A percentile compares a stretch with the other conserved stretches of the same genome.
These are phyloP conservation scores for Pichia inconspicua DNA, from an alignment of 1,139 yeast species.

Conservation along the genomic window DNA sequence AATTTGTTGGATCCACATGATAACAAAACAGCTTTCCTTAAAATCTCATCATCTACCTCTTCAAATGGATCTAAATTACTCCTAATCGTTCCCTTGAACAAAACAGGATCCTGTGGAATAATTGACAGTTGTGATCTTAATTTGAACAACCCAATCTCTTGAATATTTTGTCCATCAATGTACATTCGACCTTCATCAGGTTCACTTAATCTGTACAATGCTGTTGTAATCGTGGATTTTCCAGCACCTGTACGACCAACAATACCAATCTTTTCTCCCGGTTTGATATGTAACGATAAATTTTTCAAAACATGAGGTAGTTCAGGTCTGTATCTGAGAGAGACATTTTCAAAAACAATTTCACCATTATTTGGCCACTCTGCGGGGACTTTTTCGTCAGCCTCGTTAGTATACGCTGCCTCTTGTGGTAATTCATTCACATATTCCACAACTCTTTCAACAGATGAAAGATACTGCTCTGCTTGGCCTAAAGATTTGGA, in stretches of 20 bases:
- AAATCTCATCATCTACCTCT: slow-evolving; percentile 31
- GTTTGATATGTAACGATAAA: slow-evolving; percentile 34
- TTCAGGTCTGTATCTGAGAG: slow-evolving; percentile 65
- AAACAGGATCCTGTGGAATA: slow-evolving; percentile 41
- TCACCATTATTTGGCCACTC: slow-evolving; percentile 56
- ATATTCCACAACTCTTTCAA: slow-evolving; percentile 41
- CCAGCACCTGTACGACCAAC: slow-evolving; percentile 43
- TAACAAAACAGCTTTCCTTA: slow-evolving; percentile 40
- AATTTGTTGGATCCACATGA: slow-evolving; percentile 38
- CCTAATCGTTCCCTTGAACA: slow-evolving; percentile 35
- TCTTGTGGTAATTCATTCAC: slow-evolving; percentile 54
- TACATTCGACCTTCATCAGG: slow-evolving; percentile 43
- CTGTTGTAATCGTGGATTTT: slow-evolving; percentile 35
- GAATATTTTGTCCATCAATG: slow-evolving; percentile 33
- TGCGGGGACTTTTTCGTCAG: slow-evolving; percentile 42
- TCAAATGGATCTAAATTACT: slow-evolving; percentile 37
- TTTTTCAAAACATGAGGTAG: slow-evolving; percentile 65
- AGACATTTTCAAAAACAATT: slow-evolving; percentile 49
- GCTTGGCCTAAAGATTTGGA: slow-evolving; percentile 41
- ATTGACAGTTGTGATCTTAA: slow-evolving; percentile 34
- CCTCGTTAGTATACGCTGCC: slow-evolving; percentile 46
- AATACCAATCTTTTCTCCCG: slow-evolving; percentile 34
- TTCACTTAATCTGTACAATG: slow-evolving; percentile 33
- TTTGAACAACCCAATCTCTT: slow-evolving; percentile 29
- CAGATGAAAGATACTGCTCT: slow-evolving; percentile 46